A percentile compares a stretch with the other conserved stretches of the same genome.
phyloP scores from a whole-genome alignment of 768 basidiomycete genomes.

The Termitomyces sp. region DNA sequence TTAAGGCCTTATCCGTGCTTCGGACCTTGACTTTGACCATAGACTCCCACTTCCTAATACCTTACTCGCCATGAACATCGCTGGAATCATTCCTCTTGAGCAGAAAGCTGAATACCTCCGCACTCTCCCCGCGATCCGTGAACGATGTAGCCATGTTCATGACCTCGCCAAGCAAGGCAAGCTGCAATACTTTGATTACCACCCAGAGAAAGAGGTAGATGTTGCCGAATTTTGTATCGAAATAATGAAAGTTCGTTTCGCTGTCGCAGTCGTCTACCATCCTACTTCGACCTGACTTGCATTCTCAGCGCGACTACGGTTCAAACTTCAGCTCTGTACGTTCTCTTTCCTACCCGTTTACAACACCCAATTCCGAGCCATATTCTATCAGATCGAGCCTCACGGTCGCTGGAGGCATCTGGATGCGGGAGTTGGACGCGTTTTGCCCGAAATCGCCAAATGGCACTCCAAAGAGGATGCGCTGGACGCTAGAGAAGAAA shows the following conservation, averaged over 20 bases:
- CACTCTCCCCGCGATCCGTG: constrained; percentile 86
- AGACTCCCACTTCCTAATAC: neutral
- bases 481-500: constrained; percentile 53
- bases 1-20: neutral
- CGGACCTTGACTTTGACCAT: constrained; percentile 4
- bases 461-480: constrained; percentile 47
- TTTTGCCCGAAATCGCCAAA: constrained; percentile 52
- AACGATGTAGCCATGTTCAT: constrained; percentile 77
- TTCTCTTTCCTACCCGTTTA: neutral
- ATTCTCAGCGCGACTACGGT: constrained; percentile 72
- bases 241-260: constrained; percentile 69
- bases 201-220: constrained; percentile 67
- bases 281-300: neutral
- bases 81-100: constrained; percentile 23
- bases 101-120: constrained; percentile 68
- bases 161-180: constrained; percentile 71
- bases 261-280: neutral
- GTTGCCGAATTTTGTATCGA: constrained; percentile 72
- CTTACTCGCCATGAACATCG: constrained; percentile 25
- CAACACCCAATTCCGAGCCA: neutral
- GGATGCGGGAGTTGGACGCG: constrained; percentile 63
- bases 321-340: constrained; percentile 60
- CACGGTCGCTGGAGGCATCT: constrained; percentile 92
- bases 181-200: constrained; percentile 83
- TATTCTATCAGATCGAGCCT: constrained; percentile 64